A percentile compares a stretch with the other conserved stretches of the same genome.
Evolutionary conservation across 768 basidiomycete species (phyloP).

Genomic region (Tulasnella sp.): DNA sequence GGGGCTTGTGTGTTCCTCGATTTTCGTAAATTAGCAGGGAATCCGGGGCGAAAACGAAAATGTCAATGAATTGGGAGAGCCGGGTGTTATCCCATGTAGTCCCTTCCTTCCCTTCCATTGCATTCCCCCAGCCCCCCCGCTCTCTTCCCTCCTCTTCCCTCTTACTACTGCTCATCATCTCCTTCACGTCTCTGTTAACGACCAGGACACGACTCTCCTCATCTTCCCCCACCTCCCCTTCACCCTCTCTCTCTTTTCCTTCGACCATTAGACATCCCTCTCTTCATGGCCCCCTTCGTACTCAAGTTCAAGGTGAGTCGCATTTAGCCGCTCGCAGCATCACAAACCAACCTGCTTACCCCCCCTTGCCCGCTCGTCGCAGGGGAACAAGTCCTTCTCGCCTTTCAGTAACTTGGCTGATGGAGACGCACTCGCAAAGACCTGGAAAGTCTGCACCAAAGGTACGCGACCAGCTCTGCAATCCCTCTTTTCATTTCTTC

Average conservation of each 20-base stretch:
- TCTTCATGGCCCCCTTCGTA: conserved; percentile 34
- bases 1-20: conserved; percentile 12
- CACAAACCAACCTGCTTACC: conserved; percentile 15
- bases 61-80: neutral
- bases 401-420: conserved; percentile 87
- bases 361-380: conserved; percentile 15
- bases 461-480: conserved; percentile 4
- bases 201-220: conserved; percentile 1
- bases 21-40: neutral
- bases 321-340: conserved; percentile 15
- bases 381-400: conserved; percentile 94
- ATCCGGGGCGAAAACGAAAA: neutral
- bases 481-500: conserved; percentile 17
- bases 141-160: conserved; percentile 14
- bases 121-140: conserved; percentile 12
- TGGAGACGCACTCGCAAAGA: conserved; percentile 78
- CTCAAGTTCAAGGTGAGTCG: conserved; percentile 38
- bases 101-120: neutral
- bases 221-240: neutral
- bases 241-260: conserved; percentile 5
- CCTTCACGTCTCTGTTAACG: conserved; percentile 13
- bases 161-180: conserved; percentile 1
- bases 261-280: neutral
- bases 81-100: conserved; percentile 11
- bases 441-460: conserved; percentile 68